Conservation (phyloP, 768 basidiomycete genomes). For the Paxillus ammoniavirescens region DNA sequence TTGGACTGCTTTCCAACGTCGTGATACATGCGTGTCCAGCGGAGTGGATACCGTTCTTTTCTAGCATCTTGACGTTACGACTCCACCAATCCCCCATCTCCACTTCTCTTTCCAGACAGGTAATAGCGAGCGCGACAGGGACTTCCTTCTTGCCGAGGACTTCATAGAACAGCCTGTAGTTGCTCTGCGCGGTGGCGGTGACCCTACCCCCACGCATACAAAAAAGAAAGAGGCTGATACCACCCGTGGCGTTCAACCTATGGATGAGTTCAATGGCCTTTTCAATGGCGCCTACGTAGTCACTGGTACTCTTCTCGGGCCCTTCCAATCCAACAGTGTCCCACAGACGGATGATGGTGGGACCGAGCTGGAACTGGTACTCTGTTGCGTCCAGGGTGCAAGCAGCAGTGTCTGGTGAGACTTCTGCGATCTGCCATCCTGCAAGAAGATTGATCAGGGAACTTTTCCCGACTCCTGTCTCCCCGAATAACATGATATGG, state of each 20-base stretch:
- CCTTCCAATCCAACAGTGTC: constrained; percentile 24
- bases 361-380: constrained; percentile 14
- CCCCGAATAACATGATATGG: constrained; percentile 35
- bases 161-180: constrained; percentile 29
- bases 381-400: constrained; percentile 26
- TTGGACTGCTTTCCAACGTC: constrained; percentile 2
- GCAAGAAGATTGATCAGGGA: constrained; percentile 9
- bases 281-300: constrained; percentile 9
- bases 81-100: constrained; percentile 23
- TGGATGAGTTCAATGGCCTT: constrained; percentile 23
- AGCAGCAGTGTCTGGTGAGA: constrained; percentile 11
- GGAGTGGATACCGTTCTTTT: constrained; percentile 3
- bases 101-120: constrained; percentile 29
- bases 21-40: constrained; percentile 19
- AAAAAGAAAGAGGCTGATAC: constrained; percentile 35
- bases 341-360: constrained; percentile 8
- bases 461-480: constrained; percentile 26
- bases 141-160: constrained; percentile 21
- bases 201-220: constrained; percentile 32
- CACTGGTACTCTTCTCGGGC: neutral
- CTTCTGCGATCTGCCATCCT: neutral
- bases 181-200: constrained; percentile 24
- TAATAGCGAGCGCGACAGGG: constrained; percentile 33
- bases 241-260: constrained; percentile 16
- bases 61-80: constrained; percentile 6